Evolutionary conservation across 495 filamentous ascomycete species (phyloP).

Genomic region (Platismatia glauca): DNA sequence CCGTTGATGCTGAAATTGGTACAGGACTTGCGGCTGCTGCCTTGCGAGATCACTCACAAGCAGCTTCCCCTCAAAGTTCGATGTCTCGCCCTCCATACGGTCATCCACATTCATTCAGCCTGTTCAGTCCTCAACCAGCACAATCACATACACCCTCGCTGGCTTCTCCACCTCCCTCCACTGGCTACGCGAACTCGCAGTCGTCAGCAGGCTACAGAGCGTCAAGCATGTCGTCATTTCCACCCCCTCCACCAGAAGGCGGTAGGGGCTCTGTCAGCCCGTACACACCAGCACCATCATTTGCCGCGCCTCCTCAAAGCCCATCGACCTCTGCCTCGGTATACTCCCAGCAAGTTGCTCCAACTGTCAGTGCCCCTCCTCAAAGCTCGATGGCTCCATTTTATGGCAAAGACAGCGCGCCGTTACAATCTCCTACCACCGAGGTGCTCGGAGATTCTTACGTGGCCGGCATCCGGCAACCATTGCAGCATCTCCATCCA

Average conservation of each 20-base stretch:
- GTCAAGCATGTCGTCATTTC: slow-evolving; percentile 29
- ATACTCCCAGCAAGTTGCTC: slow-evolving; percentile 10
- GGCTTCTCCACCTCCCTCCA: slow-evolving; percentile 35
- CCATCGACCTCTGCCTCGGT: slow-evolving; percentile 20
- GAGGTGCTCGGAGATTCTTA: slow-evolving; percentile 25
- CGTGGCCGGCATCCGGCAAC: slow-evolving; percentile 19
- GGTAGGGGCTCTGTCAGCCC: slow-evolving; percentile 15
- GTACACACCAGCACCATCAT: slow-evolving; percentile 23
- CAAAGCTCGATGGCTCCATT: slow-evolving; percentile 41
- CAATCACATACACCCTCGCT: slow-evolving; percentile 25
- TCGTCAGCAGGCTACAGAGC: slow-evolving; percentile 12
- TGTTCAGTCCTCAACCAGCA: slow-evolving; percentile 28
- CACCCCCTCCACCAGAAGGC: slow-evolving; percentile 29
- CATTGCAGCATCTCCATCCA: slow-evolving; percentile 27
- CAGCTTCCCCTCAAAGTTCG: slow-evolving; percentile 24
- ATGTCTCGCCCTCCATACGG: slow-evolving; percentile 24
- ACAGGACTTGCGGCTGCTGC: slow-evolving; percentile 65
- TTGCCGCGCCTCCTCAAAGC: slow-evolving; percentile 40
- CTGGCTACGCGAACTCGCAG: slow-evolving; percentile 29
- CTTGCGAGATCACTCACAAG: slow-evolving; percentile 49
- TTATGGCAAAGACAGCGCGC: slow-evolving; percentile 26
- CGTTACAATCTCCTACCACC: slow-evolving; percentile 21
- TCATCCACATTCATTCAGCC: slow-evolving; percentile 24
- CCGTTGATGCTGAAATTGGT: slow-evolving; percentile 57
- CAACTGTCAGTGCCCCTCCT: slow-evolving; percentile 25